phyloP scores from a whole-genome alignment of 495 filamentous ascomycete species.

The Staphylotrichum longicolle region DNA sequence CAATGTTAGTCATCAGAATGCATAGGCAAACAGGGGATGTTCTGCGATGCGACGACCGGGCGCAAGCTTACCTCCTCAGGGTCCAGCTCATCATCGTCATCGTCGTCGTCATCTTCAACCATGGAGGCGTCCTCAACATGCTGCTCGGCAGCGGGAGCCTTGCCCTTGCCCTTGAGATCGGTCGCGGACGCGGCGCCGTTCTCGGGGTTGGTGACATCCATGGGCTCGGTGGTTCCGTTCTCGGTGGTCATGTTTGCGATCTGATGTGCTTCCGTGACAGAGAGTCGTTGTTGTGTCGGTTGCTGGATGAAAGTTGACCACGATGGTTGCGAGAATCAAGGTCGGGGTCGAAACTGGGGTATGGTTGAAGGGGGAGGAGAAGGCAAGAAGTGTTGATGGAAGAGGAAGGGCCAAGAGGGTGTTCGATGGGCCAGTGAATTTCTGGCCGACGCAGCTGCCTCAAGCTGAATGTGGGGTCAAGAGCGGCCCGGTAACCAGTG shows the following conservation, averaged over 20 bases:
- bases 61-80: slow-evolving; percentile 56
- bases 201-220: slow-evolving; percentile 32
- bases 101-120: slow-evolving; percentile 63
- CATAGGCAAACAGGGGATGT: slow-evolving; percentile 10
- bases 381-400: slow-evolving; percentile 17
- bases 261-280: not conserved
- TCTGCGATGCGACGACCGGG: not conserved
- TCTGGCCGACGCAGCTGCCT: slow-evolving; percentile 16
- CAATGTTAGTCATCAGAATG: slow-evolving; percentile 24
- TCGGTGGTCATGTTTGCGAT: slow-evolving; percentile 39
- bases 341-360: not conserved
- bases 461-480: slow-evolving; percentile 25
- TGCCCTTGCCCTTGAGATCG: slow-evolving; percentile 52
- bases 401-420: slow-evolving; percentile 22
- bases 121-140: slow-evolving; percentile 57
- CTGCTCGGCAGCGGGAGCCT: slow-evolving; percentile 53
- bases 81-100: slow-evolving; percentile 63
- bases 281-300: not conserved
- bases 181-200: slow-evolving; percentile 30
- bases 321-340: not conserved
- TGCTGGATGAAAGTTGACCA: not conserved
- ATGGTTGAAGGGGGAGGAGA: slow-evolving; percentile 7
- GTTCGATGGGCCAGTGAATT: slow-evolving; percentile 12
- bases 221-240: slow-evolving; percentile 38
- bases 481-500: slow-evolving; percentile 23